Base-by-base conservation (phyloP, 345 rosid genomes). In the Angophora floribunda region DNA sequence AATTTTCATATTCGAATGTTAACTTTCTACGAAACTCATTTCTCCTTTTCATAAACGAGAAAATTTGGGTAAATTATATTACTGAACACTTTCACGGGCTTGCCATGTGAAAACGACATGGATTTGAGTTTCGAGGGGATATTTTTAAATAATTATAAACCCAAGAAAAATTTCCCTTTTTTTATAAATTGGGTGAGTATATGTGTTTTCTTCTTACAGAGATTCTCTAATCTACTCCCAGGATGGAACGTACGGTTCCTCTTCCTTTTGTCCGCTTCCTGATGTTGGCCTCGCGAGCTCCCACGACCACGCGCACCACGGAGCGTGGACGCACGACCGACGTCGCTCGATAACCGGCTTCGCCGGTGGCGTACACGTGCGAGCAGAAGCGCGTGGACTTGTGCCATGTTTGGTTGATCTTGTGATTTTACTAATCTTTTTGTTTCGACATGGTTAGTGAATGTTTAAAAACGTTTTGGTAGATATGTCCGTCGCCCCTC, bases 281-380 rank as follows among this genome's bases (percentile, higher is more conserved):
- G 45, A 41, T 75, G 84, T 75, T 21, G 49, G 49, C 10, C 84
- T 36, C 22, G 6, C 4, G 14, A 19, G 49, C 82, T 6, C 4
- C 49, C 26, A 36, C 26, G 1, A 5, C 49, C 49, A 19, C 49
- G 82, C 24, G 49, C 82, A 19, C 47, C 28, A 1, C 1, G 5
- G 49, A 19, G 49, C 49, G 49, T 59, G 30, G 30, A 0, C 65
- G 5, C 65, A 26, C 3, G 44, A 6, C 22, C 21, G 3, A 59
- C 14, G 36, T 3, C 16, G 32, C 4, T 12, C 0, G 70, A 4
- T 17, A 11, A 0, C 36, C 24, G 47, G 24, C 26, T 3, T 36
- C 26, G 14, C 82, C 7, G 13, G 82, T 70, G 47, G 24, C 82
- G 10, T 3, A 7, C 82, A 36, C 47, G 82, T 3, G 49, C 26